phyloP scores from a whole-genome alignment of 2,329 filamentous ascomycete genomes.

The Nectriaceae sp. region DNA sequence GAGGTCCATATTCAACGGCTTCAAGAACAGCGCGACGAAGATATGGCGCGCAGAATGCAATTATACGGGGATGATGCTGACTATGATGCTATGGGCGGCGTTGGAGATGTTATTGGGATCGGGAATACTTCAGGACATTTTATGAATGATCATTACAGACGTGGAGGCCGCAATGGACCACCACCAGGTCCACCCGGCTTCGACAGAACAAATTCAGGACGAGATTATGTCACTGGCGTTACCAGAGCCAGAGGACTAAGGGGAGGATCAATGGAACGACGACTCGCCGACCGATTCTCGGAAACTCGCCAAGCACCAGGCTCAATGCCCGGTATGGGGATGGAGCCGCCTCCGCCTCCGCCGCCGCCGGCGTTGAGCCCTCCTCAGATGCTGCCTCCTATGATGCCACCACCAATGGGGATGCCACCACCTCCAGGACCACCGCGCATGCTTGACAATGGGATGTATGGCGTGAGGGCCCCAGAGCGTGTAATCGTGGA shows the following conservation, averaged over 20 bases:
- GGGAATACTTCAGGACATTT: slow-evolving; percentile 59
- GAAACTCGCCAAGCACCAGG: slow-evolving; percentile 39
- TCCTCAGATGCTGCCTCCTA: slow-evolving; percentile 19
- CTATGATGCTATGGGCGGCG: slow-evolving; percentile 34
- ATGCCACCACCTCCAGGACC: slow-evolving; percentile 29
- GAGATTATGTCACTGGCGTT: slow-evolving; percentile 47
- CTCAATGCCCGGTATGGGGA: slow-evolving; percentile 19
- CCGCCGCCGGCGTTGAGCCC: slow-evolving; percentile 20
- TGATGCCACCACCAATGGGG: slow-evolving; percentile 36
- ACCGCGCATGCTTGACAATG: slow-evolving; percentile 26
- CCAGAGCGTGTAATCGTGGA: slow-evolving; percentile 31
- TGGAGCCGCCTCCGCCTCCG: not conserved
- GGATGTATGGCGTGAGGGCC: slow-evolving; percentile 29
- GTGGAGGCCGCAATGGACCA: slow-evolving; percentile 30
- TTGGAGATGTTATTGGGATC: slow-evolving; percentile 42
- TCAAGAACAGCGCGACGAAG: slow-evolving; percentile 50
- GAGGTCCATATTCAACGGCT: slow-evolving; percentile 47
- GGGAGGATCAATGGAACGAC: slow-evolving; percentile 48
- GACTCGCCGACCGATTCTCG: slow-evolving; percentile 52
- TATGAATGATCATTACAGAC: slow-evolving; percentile 61
- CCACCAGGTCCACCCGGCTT: slow-evolving; percentile 19
- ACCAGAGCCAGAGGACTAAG: slow-evolving; percentile 44
- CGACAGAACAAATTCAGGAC: slow-evolving; percentile 25
- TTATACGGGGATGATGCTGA: slow-evolving; percentile 40
- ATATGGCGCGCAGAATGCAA: slow-evolving; percentile 28